A percentile compares a stretch with the other conserved stretches of the same genome.
Conservation (phyloP, 2,329 filamentous ascomycete species). For the Fusarium austroafricanum region DNA sequence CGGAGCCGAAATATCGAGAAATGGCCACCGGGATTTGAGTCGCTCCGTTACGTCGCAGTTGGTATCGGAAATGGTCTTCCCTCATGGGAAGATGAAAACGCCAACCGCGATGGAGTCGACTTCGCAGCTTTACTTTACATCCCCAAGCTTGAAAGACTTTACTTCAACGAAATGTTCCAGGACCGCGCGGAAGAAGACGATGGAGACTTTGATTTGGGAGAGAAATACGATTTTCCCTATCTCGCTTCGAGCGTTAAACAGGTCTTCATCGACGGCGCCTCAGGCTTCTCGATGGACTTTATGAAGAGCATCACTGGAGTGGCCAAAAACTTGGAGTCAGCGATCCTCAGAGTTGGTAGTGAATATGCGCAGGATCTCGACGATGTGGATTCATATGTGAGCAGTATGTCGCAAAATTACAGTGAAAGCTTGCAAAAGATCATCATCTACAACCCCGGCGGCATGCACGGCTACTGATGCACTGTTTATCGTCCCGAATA, state of each 20-base stretch:
- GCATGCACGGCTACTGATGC: neutral
- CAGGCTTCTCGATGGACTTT: rapidly evolving
- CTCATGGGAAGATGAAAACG: neutral
- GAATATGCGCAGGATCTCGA: rapidly evolving
- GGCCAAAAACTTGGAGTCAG: neutral
- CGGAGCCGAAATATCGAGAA: neutral
- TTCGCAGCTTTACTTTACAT: conserved; percentile 8
- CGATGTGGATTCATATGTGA: neutral
- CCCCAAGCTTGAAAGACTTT: conserved; percentile 13
- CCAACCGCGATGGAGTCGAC: neutral
- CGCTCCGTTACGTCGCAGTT: conserved; percentile 10
- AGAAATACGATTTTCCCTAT: neutral
- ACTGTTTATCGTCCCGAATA: neutral
- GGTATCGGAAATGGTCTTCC: neutral
- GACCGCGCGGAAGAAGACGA: neutral
- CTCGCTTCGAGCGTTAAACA: conserved; percentile 11
- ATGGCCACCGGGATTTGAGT: conserved; percentile 33
- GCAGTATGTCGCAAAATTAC: neutral
- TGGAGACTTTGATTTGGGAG: neutral
- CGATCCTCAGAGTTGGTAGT: neutral
- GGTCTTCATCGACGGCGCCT: conserved; percentile 13
- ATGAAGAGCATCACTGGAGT: rapidly evolving
- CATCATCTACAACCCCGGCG: conserved; percentile 11
- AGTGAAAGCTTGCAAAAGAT: conserved; percentile 3
- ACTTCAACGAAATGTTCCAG: neutral